These are phyloP conservation scores for Elaeagnus macrophylla DNA, from an alignment of 306 rosid species.

Conservation along the genomic window DNA sequence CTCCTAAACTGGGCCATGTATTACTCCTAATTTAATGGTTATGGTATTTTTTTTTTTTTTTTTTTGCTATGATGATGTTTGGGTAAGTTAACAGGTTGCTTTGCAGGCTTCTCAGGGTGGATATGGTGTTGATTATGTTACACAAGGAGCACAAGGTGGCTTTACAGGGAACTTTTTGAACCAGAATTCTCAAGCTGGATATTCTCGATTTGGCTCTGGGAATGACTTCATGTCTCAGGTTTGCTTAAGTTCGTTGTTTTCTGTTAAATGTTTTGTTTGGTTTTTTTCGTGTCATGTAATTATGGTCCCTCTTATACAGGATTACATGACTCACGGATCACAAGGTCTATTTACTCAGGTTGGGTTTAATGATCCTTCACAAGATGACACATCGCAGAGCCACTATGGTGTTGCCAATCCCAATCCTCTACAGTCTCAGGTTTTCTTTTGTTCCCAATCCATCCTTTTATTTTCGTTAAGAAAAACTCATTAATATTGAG, in stretches of 20 bases:
- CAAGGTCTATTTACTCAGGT: constrained; percentile 93
- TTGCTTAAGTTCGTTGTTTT: constrained; percentile 2
- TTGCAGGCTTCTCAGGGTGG: constrained; percentile 90
- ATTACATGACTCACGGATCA: constrained; percentile 87
- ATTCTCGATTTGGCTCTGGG: constrained; percentile 89
- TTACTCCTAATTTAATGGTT: not conserved
- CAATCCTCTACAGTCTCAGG: constrained; percentile 95
- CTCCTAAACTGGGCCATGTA: not conserved
- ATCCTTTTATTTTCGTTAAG: too few species aligned
- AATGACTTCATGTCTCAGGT: constrained; percentile 99
- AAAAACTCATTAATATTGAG: too few species aligned
- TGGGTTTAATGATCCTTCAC: constrained; percentile 80
- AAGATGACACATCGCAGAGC: constrained; percentile 79
- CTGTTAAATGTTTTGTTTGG: not conserved
- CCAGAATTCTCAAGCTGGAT: constrained; percentile 93
- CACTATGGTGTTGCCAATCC: constrained; percentile 70
- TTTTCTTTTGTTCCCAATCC: constrained; percentile 21
- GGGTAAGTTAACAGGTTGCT: not conserved
- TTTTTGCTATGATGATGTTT: not conserved
- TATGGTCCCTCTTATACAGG: constrained; percentile 40
- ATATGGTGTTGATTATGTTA: constrained; percentile 78
- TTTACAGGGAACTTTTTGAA: constrained; percentile 85
- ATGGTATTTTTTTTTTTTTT: not conserved
- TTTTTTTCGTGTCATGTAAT: not conserved
- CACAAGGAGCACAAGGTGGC: constrained; percentile 93